Base-by-base conservation (phyloP, 306 rosid species). In the Vachellia collinsii region DNA sequence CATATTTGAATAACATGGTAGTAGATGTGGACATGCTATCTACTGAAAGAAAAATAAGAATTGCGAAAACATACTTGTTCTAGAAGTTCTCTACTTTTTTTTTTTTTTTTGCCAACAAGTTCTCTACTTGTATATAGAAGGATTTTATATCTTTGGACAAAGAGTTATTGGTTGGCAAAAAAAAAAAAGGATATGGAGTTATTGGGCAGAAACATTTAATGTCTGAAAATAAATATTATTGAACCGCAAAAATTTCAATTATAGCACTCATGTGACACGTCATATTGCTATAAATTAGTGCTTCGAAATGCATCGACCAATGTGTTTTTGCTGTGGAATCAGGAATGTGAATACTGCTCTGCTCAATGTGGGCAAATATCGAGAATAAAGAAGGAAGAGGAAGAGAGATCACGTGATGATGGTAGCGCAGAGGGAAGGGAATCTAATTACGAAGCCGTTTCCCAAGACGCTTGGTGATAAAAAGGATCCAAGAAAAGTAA, bases 331-430 rank as follows among this genome's bases (percentile, higher is more conserved):
- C 34, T 29, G 2, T 13, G 53, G 13, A 17, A n/a, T n/a, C n/a
- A n/a, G n/a, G n/a, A n/a, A 16, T 47, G 17, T 12, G 19, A 8
- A 20, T 2, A 5, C 38, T 29, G 19, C 68, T 4, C 39, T 22
- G 75, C 37, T 20, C 54, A 20, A 12, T 7, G 56, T 44, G 23
- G 22, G 20, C 72, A 47, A 53, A 64, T 37, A 77, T 71, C 69
- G 80, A 63, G 83, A 66, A 43, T 36, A 36, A 51, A 41, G 46
- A 29, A n/a, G 46, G 46, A 7, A 4, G n/a, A 14, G n/a, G 13
- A 51, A 74, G 74, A 7, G 50, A 3, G 36, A 83, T 82, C 90
- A 90, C 88, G 88, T 90, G 93, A 84, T 54, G 51, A 39, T 22
- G 22, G 63, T 42, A 19, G 23, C 20, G 44, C 44, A 65, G 23